A percentile compares a stretch with the other conserved stretches of the same genome.
Evolutionary conservation across 2,329 filamentous ascomycete species (phyloP).

Genomic region (Fusarium pilosicola): DNA sequence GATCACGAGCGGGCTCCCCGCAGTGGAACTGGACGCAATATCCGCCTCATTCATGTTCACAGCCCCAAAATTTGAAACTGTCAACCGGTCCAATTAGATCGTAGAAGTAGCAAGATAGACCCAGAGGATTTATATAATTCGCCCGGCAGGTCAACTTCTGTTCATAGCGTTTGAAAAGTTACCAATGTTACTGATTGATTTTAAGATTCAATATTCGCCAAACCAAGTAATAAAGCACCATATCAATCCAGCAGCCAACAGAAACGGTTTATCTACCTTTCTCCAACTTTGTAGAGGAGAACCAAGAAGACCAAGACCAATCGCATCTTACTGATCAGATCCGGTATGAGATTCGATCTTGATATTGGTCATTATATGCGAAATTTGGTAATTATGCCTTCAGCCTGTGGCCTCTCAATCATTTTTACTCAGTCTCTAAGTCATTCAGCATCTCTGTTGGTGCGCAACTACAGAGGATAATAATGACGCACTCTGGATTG

Average conservation of each 20-base stretch:
- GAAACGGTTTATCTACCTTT: rapidly evolving
- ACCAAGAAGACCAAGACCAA: not conserved
- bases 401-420: rapidly evolving
- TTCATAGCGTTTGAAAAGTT: no score
- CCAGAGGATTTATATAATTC: not conserved
- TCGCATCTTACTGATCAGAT: no score
- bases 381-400: rapidly evolving
- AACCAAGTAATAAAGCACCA: not conserved
- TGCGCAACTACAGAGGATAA: not conserved
- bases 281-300: not conserved
- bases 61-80: not conserved
- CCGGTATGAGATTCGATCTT: no score
- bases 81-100: not conserved
- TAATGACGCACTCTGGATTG: not conserved
- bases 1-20: not conserved
- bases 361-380: rapidly evolving
- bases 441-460: not conserved
- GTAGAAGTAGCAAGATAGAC: no score
- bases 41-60: not conserved
- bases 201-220: rapidly evolving
- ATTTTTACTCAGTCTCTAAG: not conserved
- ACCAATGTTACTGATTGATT: no score
- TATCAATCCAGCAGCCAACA: not conserved
- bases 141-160: not conserved
- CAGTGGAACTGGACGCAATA: not conserved